Base-by-base conservation (phyloP, 2,329 filamentous ascomycete genomes). In the Botryotinia globosa region DNA sequence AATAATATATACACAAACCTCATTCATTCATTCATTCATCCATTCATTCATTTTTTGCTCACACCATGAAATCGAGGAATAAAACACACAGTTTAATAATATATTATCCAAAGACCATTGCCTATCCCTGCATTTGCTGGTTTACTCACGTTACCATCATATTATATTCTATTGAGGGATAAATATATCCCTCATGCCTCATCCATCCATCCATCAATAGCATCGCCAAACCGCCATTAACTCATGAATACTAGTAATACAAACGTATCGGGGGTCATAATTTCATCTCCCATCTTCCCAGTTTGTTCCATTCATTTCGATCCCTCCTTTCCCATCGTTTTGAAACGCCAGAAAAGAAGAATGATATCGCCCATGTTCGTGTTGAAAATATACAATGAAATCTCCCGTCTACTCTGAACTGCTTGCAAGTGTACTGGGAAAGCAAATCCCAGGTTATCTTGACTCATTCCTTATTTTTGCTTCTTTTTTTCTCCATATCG, bases 381-480 rank as follows among this genome's bases (percentile, higher is more conserved):
- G 37, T 39, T 20, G 61, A 63, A 63, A 42, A 63, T 63, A 44
- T 63, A 44, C 61, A 63, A 63, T 63, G 59, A 44, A 63, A 63
- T 12, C 1, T 3, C 37, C 25, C 14, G 2, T 63, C 9, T 39
- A n/a, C 20, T 44, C 16, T n/a, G 42, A 22, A n/a, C 25, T 12
- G 4, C 14, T 18, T 6, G n/a, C 25, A 18, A 61, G 20, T 16
- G 20, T 44, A n/a, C 22, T 20, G 6, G 18, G 18, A 8, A 29
- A 56, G 2, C 10, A 29, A 51, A 29, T 22, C 34, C 18, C 22
- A 20, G 6, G 20, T 44, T 12, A 56, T 67, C 48, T 29, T 34
- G 54, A 51, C 48, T 51, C 7, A 3, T 3, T 32, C 48, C 9
- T 54, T 3, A 56, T 18, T 42, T 6, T 8, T 8, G 48, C 12